phyloP scores from a whole-genome alignment of 495 filamentous ascomycete genomes.

The Aspergillus conjunctus region DNA sequence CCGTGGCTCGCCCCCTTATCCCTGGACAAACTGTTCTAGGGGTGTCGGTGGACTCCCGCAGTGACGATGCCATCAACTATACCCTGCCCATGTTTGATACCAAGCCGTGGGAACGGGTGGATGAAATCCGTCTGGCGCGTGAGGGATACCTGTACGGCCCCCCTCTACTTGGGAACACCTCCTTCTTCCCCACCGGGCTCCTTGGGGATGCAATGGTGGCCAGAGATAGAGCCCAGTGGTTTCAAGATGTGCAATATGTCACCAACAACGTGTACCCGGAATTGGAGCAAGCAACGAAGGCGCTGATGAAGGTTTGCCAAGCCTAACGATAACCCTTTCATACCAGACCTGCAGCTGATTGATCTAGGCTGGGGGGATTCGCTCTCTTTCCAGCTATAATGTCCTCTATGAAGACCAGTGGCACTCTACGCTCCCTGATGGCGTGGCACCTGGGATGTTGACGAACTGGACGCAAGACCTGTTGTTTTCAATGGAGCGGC shows the following conservation, averaged over 20 bases:
- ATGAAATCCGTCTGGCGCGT: constrained; percentile 5
- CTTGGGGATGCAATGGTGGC: constrained; percentile 14
- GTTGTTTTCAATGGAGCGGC: constrained; percentile 11
- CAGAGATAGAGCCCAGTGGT: constrained; percentile 3
- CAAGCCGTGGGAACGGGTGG: constrained; percentile 3
- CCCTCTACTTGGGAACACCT: constrained; percentile 12
- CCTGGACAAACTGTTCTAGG: not conserved
- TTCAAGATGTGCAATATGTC: constrained; percentile 9
- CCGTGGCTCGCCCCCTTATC: not conserved
- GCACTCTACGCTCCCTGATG: constrained; percentile 3
- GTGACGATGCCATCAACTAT: not conserved
- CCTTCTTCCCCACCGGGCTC: not conserved
- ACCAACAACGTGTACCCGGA: constrained; percentile 9
- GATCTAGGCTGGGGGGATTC: not conserved
- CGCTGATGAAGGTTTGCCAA: not conserved
- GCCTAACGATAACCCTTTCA: not conserved
- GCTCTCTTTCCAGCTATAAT: constrained; percentile 2
- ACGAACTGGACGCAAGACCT: constrained; percentile 13
- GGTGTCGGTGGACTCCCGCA: not conserved
- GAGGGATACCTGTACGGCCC: constrained; percentile 11
- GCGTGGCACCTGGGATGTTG: constrained; percentile 4
- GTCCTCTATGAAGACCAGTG: constrained; percentile 12
- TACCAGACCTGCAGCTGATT: not conserved
- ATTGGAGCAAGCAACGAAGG: not conserved
- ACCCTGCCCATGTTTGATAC: constrained; percentile 9